Evolutionary conservation across 1,284 basidiomycete genomes (phyloP).

Genomic region (Ceraceosorus bombacis): DNA sequence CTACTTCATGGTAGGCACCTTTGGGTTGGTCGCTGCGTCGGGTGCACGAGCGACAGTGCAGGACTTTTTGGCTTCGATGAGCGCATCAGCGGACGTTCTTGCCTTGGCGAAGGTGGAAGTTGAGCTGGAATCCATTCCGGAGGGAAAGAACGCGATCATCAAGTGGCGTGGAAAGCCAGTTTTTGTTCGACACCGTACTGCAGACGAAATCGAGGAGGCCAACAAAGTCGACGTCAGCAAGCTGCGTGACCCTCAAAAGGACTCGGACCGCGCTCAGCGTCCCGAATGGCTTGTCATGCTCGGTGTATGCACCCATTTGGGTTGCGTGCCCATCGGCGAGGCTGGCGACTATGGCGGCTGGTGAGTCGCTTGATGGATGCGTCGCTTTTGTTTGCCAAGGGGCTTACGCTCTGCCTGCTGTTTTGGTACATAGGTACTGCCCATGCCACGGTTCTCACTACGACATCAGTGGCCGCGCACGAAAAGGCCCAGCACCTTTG

Average conservation of each 20-base stretch:
- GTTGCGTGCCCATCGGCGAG: conserved; percentile 94
- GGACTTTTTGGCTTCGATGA: conserved; percentile 92
- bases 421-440: conserved; percentile 19
- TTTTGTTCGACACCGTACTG: conserved; percentile 94
- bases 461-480: conserved; percentile 89
- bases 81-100: conserved; percentile 93
- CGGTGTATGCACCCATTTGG: conserved; percentile 88
- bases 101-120: conserved; percentile 98
- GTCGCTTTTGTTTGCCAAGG: not conserved
- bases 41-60: conserved; percentile 88
- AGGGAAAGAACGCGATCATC: conserved; percentile 65
- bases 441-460: conserved; percentile 96
- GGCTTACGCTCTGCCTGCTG: no score
- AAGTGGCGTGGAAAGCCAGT: conserved; percentile 98
- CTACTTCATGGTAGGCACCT: conserved; percentile 95
- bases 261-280: conserved; percentile 80
- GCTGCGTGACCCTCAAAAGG: conserved; percentile 85
- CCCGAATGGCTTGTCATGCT: conserved; percentile 73
- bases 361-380: conserved; percentile 24
- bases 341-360: conserved; percentile 95
- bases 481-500: conserved; percentile 72
- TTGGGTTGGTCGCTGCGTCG: conserved; percentile 87
- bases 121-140: conserved; percentile 80
- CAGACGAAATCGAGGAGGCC: conserved; percentile 88
- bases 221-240: conserved; percentile 73